phyloP scores from a whole-genome alignment of 2,329 filamentous ascomycete species.

The Didymella pinodella region DNA sequence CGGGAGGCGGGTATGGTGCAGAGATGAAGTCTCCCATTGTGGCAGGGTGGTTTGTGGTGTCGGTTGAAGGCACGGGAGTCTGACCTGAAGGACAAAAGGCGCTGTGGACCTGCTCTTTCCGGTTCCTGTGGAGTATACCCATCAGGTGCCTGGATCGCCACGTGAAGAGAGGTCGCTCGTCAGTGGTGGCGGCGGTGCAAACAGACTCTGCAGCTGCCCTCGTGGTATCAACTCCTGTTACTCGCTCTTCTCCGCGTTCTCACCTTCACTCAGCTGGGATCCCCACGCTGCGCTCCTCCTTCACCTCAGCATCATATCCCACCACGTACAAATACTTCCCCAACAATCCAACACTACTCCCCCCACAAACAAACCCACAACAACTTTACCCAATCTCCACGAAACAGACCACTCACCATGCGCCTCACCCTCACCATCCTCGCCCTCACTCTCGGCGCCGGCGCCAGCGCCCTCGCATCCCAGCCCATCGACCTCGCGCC shows the following conservation, averaged over 20 bases:
- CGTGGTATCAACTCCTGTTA: neutral
- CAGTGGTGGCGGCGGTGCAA: constrained; percentile 2
- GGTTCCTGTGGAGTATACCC: too few relatives aligned
- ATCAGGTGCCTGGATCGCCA: neutral
- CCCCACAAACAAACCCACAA: neutral
- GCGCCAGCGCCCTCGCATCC: neutral
- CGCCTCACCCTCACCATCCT: constrained; percentile 1
- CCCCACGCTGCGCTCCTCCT: neutral
- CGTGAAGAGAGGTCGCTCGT: neutral
- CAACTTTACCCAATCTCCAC: too few relatives aligned
- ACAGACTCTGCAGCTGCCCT: neutral
- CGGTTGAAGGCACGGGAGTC: too few relatives aligned
- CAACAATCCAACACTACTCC: neutral
- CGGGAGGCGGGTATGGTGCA: constrained; percentile 2
- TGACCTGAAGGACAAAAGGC: too few relatives aligned
- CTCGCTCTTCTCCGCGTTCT: neutral
- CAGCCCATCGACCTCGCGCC: neutral
- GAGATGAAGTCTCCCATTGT: neutral
- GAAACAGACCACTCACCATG: neutral
- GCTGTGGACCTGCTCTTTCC: too few relatives aligned
- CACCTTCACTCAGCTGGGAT: neutral
- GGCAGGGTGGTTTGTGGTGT: neutral
- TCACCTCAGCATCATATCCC: neutral
- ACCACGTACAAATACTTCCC: neutral
- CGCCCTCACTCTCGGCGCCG: constrained; percentile 8